Conservation (phyloP, 2,329 filamentous ascomycete species). For the Ambrosiella beaveri region DNA sequence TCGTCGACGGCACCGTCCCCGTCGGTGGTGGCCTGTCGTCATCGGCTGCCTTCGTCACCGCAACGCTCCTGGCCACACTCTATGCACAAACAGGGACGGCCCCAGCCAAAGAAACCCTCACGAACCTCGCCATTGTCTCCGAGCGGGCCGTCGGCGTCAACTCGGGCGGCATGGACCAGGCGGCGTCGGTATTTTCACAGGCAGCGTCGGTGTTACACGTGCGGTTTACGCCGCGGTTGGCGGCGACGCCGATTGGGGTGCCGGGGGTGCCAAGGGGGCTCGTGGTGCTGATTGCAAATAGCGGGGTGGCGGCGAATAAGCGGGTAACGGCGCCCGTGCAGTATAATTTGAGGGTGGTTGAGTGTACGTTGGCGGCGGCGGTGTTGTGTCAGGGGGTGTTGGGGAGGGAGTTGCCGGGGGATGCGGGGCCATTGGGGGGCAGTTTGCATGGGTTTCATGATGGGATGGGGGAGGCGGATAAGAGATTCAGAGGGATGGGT, state of each 20-base stretch:
- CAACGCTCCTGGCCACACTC: slow-evolving; percentile 76
- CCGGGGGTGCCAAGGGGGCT: slow-evolving; percentile 67
- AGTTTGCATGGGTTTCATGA: slow-evolving; percentile 79
- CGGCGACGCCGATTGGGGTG: slow-evolving; percentile 62
- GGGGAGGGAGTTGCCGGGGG: slow-evolving; percentile 47
- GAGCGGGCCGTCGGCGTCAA: slow-evolving; percentile 92
- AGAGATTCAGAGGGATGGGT: slow-evolving; percentile 19
- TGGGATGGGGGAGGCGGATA: slow-evolving; percentile 47
- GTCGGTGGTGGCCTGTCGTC: slow-evolving; percentile 84
- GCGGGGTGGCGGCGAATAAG: slow-evolving; percentile 87
- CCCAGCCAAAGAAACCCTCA: slow-evolving; percentile 80
- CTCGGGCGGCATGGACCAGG: slow-evolving; percentile 95
- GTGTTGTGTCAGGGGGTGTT: slow-evolving; percentile 39
- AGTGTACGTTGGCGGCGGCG: slow-evolving; percentile 75
- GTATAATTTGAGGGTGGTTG: slow-evolving; percentile 93
- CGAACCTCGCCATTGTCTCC: slow-evolving; percentile 84
- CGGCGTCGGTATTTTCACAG: slow-evolving; percentile 83
- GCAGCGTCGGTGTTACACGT: slow-evolving; percentile 78
- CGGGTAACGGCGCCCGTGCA: slow-evolving; percentile 81
- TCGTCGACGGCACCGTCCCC: slow-evolving; percentile 84
- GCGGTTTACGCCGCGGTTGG: slow-evolving; percentile 65
- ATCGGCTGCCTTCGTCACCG: slow-evolving; percentile 83
- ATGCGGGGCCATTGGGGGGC: slow-evolving; percentile 67
- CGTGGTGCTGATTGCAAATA: slow-evolving; percentile 86
- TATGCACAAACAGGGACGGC: slow-evolving; percentile 51